These are phyloP conservation scores for Stephania cephalantha DNA, from an alignment of 164 flowering plant species.

Conservation along the genomic window DNA sequence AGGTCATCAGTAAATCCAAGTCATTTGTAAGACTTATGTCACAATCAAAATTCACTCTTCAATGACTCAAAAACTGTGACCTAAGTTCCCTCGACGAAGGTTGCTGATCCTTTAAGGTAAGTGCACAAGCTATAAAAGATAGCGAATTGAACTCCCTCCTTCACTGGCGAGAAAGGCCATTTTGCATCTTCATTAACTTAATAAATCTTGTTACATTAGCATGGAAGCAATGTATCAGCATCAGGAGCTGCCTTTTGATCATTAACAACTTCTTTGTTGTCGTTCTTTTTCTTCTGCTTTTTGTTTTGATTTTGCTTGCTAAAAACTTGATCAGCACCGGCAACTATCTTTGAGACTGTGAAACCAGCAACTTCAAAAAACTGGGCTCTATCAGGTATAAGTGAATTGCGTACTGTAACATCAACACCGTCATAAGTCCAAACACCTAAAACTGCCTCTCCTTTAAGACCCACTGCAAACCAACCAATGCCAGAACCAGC, in stretches of 20 bases:
- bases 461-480: slow-evolving; percentile 88
- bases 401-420: slow-evolving; percentile 50
- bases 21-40: background rate
- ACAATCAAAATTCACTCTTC: background rate
- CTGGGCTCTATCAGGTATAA: slow-evolving; percentile 56
- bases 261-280: slow-evolving; percentile 12
- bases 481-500: slow-evolving; percentile 94
- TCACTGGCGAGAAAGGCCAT: background rate
- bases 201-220: background rate
- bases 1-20: too few species aligned
- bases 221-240: slow-evolving; percentile 1
- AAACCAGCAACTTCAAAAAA: slow-evolving; percentile 75
- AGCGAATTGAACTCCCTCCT: background rate
- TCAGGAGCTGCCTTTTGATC: slow-evolving; percentile 1
- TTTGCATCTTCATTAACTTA: background rate
- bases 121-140: background rate
- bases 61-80: background rate
- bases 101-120: background rate
- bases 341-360: slow-evolving; percentile 76
- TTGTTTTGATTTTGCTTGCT: slow-evolving; percentile 35
- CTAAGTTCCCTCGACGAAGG: background rate
- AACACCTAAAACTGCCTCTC: slow-evolving; percentile 69
- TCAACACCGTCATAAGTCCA: slow-evolving; percentile 94
- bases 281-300: slow-evolving; percentile 30
- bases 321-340: slow-evolving; percentile 62